Evolutionary conservation across 768 basidiomycete genomes (phyloP), one percentile per base, ranked within the genome.

Genomic region (Pulveroboletus sp.): DNA sequence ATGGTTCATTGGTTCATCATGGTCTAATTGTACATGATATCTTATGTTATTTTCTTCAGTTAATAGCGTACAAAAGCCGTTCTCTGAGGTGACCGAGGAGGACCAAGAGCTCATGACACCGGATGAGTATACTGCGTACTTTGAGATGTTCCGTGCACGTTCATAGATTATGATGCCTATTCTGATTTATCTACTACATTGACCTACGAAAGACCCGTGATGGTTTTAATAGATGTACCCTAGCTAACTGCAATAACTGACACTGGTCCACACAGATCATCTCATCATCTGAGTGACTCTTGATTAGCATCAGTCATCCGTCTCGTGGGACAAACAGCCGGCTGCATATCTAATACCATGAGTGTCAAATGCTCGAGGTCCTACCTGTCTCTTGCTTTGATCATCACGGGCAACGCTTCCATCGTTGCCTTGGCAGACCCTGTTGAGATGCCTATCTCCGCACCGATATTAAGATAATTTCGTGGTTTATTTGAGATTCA

Each of bases 21-120:
- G n/a, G 8, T 8, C 38, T 12, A n/a, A 14, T 33, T 9, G n/a
- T 53, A 10, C 28, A 40, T 17, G 38, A 21, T 26, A 7, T 14
- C 33, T 49, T 21, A 51, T 28, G 7, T 38, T 8, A 21, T 38
- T 50, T 48, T 45, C 49, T 37, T 37, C 55, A 90, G 93, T 97
- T 24, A 84, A 85, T 52, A 92, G 93, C 12, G 70, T 75, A 36
- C 75, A 81, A 17, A 82, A 89, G 58, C 76, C 80, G 7, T 86
- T 89, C 59, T 88, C 84, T 4, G 75, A 85, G 54, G 81, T 98
- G 38, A 94, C 89, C 3, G 93, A 96, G 59, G 94, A 93, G 57
- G 86, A 94, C 63, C 86, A 93, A 60, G 93, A 93, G 41, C 63
- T 84, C 58, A 96, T 96, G 93, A 90, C 89, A 4, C 85, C 89